A percentile compares a stretch with the other conserved stretches of the same genome.
phyloP scores from a whole-genome alignment of 108 stramenopile species.

The Cyclotella atomus region DNA sequence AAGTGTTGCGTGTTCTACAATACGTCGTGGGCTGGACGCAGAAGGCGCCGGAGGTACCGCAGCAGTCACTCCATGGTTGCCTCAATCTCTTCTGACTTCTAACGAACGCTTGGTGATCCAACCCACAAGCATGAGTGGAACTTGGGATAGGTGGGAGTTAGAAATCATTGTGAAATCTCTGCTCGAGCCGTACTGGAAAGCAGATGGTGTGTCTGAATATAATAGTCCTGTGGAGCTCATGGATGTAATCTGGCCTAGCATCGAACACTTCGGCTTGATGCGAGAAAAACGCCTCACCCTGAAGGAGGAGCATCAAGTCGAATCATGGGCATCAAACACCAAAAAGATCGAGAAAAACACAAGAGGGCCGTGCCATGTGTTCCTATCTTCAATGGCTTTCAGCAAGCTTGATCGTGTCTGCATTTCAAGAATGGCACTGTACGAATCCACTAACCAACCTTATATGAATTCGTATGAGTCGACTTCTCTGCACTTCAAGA shows the following conservation, averaged over 20 bases:
- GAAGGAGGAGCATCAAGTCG: slow-evolving; percentile 10
- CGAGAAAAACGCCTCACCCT: slow-evolving; percentile 15
- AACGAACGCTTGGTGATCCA: slow-evolving; percentile 70
- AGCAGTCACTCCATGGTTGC: slow-evolving; percentile 51
- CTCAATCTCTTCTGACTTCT: slow-evolving; percentile 37
- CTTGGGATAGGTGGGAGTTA: slow-evolving; percentile 61
- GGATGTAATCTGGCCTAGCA: slow-evolving; percentile 83
- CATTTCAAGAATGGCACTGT: slow-evolving; percentile 68
- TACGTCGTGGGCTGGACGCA: slow-evolving; percentile 6
- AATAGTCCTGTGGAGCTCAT: slow-evolving; percentile 43
- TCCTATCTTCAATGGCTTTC: slow-evolving; percentile 71
- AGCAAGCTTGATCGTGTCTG: slow-evolving; percentile 57
- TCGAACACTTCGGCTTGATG: slow-evolving; percentile 45
- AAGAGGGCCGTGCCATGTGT: slow-evolving; percentile 48
- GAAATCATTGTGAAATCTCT: slow-evolving; percentile 59
- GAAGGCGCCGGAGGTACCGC: slow-evolving; percentile 17
- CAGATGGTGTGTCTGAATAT: slow-evolving; percentile 1
- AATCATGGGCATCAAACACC: slow-evolving; percentile 1
- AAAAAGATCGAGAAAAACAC: slow-evolving; percentile 14
- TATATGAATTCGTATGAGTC: slow-evolving; percentile 28
- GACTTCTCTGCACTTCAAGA: slow-evolving; percentile 74
- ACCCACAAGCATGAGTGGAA: slow-evolving; percentile 74
- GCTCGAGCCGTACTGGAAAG: slow-evolving; percentile 46
- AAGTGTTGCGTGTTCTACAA: slow-evolving; percentile 20
- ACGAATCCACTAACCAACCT: slow-evolving; percentile 41